Evolutionary conservation across 2,329 filamentous ascomycete genomes (phyloP).

Genomic region (Pseudofabraea citricarpa): DNA sequence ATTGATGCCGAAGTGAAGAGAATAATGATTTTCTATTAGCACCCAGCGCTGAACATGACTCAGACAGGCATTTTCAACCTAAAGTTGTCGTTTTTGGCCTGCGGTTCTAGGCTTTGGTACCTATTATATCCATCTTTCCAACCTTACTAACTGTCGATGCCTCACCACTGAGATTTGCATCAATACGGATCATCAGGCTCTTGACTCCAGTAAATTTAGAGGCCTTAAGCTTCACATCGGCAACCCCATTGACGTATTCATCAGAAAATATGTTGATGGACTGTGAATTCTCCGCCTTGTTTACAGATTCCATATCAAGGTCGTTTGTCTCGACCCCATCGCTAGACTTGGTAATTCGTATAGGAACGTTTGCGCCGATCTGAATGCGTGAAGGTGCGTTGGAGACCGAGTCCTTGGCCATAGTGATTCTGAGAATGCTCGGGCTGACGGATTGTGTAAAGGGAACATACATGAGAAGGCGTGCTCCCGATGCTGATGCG

Average conservation of each 20-base stretch:
- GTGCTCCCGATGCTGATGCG: conserved; percentile 14
- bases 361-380: conserved; percentile 21
- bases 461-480: conserved; percentile 18
- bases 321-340: conserved; percentile 20
- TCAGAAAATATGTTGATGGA: conserved; percentile 23
- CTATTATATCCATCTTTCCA: conserved; percentile 20
- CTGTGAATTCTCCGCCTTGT: conserved; percentile 23
- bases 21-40: too few relatives aligned
- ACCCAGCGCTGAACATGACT: too few relatives aligned
- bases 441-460: conserved; percentile 20
- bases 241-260: conserved; percentile 21
- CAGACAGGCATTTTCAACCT: too few relatives aligned
- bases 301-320: conserved; percentile 20
- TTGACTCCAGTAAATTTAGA: conserved; percentile 23
- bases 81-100: too few relatives aligned
- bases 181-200: conserved; percentile 22
- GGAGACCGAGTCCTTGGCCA: conserved; percentile 14
- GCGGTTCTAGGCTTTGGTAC: conserved; percentile 15
- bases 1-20: too few relatives aligned
- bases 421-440: conserved; percentile 15
- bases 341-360: conserved; percentile 10
- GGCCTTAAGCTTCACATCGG: conserved; percentile 23
- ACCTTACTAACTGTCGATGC: conserved; percentile 18
- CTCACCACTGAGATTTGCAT: conserved; percentile 25
- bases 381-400: conserved; percentile 21